Evolutionary conservation across 352 stramenopile species (phyloP), one percentile per base, ranked within the genome.

Genomic region (Phytophthora tentaculata): DNA sequence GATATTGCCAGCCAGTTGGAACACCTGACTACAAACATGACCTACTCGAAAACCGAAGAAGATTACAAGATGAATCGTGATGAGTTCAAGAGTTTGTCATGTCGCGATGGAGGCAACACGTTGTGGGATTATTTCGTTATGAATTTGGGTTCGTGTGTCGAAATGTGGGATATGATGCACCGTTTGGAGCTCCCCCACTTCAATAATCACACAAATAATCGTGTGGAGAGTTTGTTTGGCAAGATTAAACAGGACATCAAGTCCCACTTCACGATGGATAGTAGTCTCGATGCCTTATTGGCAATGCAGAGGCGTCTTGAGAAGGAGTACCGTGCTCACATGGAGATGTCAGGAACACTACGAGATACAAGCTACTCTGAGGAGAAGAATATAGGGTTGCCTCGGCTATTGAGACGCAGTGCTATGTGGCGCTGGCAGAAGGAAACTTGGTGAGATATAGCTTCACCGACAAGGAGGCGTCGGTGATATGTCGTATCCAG

Each of bases 161-260:
- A 57, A 5, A 51, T 64, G 56, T 64, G 56, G 56, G 45, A 51
- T 2, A 64, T 56, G 47, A 16, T 35, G 8, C 26, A 53, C 10
- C 45, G 56, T 1, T 6, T 19, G 14, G 32, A 64, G 19, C 45
- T 52, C 2, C 29, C 28, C 32, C 56, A 43, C 29, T 52, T 52
- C 45, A 52, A 52, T 2, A 52, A 52, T 50, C 44, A 50, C 10
- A 29, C 19, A 13, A 24, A 50, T 7, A 50, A 50, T 13, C 44
- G 29, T 51, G 19, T 37, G 26, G 56, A 64, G 56, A 48, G 41
- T 12, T 44, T 64, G 13, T 56, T 64, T 26, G 20, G 56, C 6
- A 64, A 64, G 26, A 23, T 56, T 19, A 56, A 64, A 20, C 29
- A 56, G 44, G 6, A 45, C 22, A 1, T 62, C 16, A 54, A 62